Conservation (phyloP, 2,329 filamentous ascomycete species). For the Colletotrichum filicis region DNA sequence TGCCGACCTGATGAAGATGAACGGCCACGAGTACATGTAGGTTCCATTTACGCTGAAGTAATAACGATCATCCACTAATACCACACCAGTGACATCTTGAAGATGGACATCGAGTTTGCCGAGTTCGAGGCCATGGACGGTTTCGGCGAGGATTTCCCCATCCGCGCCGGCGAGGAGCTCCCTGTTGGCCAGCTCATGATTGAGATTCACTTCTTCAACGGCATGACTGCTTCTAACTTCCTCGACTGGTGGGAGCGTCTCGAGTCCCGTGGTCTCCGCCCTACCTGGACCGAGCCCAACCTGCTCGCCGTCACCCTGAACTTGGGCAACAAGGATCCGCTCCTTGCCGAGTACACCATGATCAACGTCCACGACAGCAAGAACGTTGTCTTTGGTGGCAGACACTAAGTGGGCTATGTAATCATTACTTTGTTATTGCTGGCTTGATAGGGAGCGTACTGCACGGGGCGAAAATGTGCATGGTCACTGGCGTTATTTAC, state of each 20-base stretch:
- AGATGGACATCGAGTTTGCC: slow-evolving; percentile 52
- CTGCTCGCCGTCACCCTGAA: slow-evolving; percentile 37
- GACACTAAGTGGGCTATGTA: not conserved
- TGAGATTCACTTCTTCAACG: slow-evolving; percentile 36
- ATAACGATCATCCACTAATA: slow-evolving; percentile 3
- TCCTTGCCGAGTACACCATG: slow-evolving; percentile 39
- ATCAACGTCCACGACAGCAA: slow-evolving; percentile 38
- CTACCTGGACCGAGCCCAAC: slow-evolving; percentile 41
- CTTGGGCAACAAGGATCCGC: slow-evolving; percentile 29
- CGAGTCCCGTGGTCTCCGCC: slow-evolving; percentile 38
- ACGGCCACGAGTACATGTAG: slow-evolving; percentile 49
- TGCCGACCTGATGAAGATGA: slow-evolving; percentile 48
- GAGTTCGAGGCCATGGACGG: slow-evolving; percentile 46
- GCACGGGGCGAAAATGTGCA: not conserved
- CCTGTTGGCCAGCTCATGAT: slow-evolving; percentile 38
- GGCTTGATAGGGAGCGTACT: not conserved
- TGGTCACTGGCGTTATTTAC: slow-evolving; percentile 2
- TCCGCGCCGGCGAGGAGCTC: slow-evolving; percentile 23
- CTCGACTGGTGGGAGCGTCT: slow-evolving; percentile 40
- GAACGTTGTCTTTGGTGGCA: slow-evolving; percentile 26
- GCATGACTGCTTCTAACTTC: slow-evolving; percentile 26
- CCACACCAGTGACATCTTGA: slow-evolving; percentile 47
- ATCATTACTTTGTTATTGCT: not conserved
- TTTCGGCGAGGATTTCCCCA: slow-evolving; percentile 39
- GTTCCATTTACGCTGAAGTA: not conserved